A percentile compares a stretch with the other conserved stretches of the same genome.
phyloP scores from a whole-genome alignment of 2,329 filamentous ascomycete species.

The Cladosporium sp. region DNA sequence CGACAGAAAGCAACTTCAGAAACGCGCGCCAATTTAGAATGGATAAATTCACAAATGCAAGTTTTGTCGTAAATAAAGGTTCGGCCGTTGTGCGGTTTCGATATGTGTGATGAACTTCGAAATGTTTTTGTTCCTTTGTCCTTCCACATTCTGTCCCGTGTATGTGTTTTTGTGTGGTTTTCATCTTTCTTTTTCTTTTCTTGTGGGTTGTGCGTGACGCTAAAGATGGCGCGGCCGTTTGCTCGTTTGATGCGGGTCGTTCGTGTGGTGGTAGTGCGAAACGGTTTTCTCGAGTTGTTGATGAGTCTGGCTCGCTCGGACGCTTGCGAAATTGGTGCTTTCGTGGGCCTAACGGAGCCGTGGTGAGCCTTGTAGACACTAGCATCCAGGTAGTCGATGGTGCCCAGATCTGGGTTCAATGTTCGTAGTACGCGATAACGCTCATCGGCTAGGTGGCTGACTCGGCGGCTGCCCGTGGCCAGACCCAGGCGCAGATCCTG shows the following conservation, averaged over 20 bases:
- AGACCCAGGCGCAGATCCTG: neutral
- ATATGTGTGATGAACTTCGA: neutral
- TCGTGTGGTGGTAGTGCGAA: neutral
- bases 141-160: neutral
- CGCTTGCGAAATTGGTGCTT: neutral
- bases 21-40: neutral
- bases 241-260: neutral
- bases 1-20: neutral
- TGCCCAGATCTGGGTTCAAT: neutral
- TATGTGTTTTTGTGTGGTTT: neutral
- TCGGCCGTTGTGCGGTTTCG: neutral
- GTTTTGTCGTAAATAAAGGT: neutral
- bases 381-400: neutral
- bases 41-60: neutral
- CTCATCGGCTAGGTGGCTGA: constrained; percentile 6
- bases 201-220: neutral
- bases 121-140: neutral
- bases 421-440: neutral
- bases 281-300: neutral
- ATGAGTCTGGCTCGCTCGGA: neutral
- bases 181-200: neutral
- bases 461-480: neutral
- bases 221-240: neutral
- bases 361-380: neutral
- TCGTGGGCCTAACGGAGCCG: neutral